Percentiles rank a stretch among this genome's conserved stretches.
Conservation (phyloP, 2,329 filamentous ascomycete genomes). For the Ceratocystis cacaofunesta region DNA sequence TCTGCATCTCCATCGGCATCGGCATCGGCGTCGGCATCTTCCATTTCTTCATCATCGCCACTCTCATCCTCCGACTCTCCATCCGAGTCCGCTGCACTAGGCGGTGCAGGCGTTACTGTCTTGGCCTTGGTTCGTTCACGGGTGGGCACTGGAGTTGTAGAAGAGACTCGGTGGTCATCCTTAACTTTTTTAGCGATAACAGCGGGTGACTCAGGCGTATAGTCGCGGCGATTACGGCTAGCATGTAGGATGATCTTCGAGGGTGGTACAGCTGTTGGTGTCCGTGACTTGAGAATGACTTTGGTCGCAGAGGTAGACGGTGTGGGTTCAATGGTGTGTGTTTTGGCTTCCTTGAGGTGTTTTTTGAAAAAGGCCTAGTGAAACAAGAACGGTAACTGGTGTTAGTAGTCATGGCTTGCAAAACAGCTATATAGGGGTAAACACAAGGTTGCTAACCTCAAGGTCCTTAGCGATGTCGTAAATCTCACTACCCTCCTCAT, state of each 20-base stretch:
- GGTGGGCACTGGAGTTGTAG: background rate
- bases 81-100: slow-evolving; percentile 1
- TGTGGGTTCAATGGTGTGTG: slow-evolving; percentile 54
- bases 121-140: slow-evolving; percentile 13
- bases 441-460: slow-evolving; percentile 40
- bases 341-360: slow-evolving; percentile 56
- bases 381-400: background rate
- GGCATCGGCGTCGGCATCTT: background rate
- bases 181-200: background rate
- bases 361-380: slow-evolving; percentile 47
- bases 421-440: background rate
- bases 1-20: background rate
- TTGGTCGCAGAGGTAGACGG: slow-evolving; percentile 31
- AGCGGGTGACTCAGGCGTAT: slow-evolving; percentile 7
- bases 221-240: slow-evolving; percentile 24
- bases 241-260: slow-evolving; percentile 56
- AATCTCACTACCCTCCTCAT: slow-evolving; percentile 81
- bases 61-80: background rate
- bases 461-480: slow-evolving; percentile 62
- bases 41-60: background rate
- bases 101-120: background rate
- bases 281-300: slow-evolving; percentile 18
- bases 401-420: background rate
- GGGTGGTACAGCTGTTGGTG: slow-evolving; percentile 6
- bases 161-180: background rate